Evolutionary conservation across 768 basidiomycete genomes (phyloP), one percentile per base, ranked within the genome.

Genomic region (Mrakia gelida): DNA sequence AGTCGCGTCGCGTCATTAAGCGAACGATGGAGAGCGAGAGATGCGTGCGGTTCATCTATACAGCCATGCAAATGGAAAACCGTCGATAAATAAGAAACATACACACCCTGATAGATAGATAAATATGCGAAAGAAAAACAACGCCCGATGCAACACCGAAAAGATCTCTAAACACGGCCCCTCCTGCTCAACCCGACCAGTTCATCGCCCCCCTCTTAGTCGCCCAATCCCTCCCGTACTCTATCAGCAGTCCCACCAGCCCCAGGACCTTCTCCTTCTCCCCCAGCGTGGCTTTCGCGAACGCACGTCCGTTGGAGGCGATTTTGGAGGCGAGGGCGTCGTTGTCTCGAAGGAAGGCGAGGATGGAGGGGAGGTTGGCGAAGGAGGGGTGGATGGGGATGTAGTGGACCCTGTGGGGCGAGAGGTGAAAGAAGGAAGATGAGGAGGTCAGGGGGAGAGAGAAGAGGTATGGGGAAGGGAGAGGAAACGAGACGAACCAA

Each of bases 281-380:
- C 21, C 67, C 41, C 1, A 70, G 67, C 0, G 16, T 43, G 41
- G 6, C 21, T 23, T 43, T 26, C 5, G 67, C 67, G 38, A 70
- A 43, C 1, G 23, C 26, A 0, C 23, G 67, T 13, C 67, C 67
- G 38, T 16, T n/a, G 18, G 38, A 34, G 23, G 67, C 67, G 41
- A 70, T 70, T n/a, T 43, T 38, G 13, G 34, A n/a, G 23, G 67
- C 34, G 38, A 70, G 34, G 11, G 18, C 34, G 41, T 38, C 34
- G 67, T 70, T 34, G 67, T 34, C 67, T 34, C 67, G 67, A 13
- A 70, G 41, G 67, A 70, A 70, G 41, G 67, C 67, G 32, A 70
- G 67, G 23, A 70, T 21, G 41, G 67, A 38, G 21, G 67, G 67
- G 21, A 70, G 67, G 16, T 70, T 38, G 21, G 34, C 1, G 26